Base-by-base conservation (phyloP, 2,329 filamentous ascomycete species). In the Aspergillus ustus region DNA sequence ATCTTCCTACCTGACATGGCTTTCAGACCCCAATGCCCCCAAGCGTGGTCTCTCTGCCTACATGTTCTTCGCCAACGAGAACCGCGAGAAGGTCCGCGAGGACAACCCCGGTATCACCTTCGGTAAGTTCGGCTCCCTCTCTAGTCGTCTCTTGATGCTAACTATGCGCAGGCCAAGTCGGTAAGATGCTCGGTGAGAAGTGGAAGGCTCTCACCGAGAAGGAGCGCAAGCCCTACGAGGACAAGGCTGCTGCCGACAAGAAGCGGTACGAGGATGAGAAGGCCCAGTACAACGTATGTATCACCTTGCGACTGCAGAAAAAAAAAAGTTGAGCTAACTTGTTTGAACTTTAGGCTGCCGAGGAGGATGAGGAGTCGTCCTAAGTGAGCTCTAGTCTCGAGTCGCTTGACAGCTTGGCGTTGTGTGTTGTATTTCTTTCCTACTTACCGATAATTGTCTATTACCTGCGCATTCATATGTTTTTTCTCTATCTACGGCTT, bases 1-100 rank as follows among this genome's bases (percentile, higher is more conserved):
- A 52, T 45, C 43, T 15, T n/a, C 22, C 22, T 13, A n/a, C 53
- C 51, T 61, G 61, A 65, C 69, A 52, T 70, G 51, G 7, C n/a
- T 40, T 45, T 17, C 73, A 96, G 93, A 97, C 82, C 93, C 93
- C 81, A 97, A 97, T 83, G 94, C 93, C 64, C 95, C 95, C 80
- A 99, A 98, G 93, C 93, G 95, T 82, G 95, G 94, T 85, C 92
- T 99, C 54, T 98, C 95, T 57, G 95, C 95, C 67, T 99, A 99
- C 89, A 99, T 99, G 95, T 98, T 98, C 90, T 99, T 98, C 80
- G 95, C 95, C 88, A 98, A 98, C 77, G 95, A 98, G 83, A 92
- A 97, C 84, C 93, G 95, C 73, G 94, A 98, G 78, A 96, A 95
- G 80, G 95, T 99, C 72, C 92, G 95, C 73, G 93, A 97, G 79